phyloP scores from a whole-genome alignment of 108 stramenopile species.

The Skeletonema menzelii region DNA sequence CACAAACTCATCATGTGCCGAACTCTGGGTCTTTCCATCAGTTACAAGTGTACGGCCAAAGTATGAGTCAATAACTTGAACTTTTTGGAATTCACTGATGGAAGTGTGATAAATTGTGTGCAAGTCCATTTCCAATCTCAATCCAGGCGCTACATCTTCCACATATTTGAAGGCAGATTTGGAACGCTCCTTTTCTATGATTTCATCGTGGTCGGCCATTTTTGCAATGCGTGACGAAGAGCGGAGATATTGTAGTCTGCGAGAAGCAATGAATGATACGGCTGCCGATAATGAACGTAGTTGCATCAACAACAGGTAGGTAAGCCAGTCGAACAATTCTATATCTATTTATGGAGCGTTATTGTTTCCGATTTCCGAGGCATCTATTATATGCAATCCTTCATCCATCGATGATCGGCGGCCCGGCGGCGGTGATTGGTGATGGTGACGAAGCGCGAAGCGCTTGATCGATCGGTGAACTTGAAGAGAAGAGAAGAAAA shows the following conservation, averaged over 20 bases:
- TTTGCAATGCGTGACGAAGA: background rate
- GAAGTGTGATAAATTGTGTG: constrained; percentile 47
- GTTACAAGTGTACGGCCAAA: constrained; percentile 79
- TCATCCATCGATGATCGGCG: too few species aligned
- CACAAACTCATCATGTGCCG: constrained; percentile 83
- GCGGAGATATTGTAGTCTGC: background rate
- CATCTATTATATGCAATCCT: too few species aligned
- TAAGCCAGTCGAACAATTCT: too few species aligned
- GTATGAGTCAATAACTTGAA: constrained; percentile 44
- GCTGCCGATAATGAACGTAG: background rate
- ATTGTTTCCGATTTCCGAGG: too few species aligned
- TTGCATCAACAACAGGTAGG: background rate
- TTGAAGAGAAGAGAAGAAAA: too few species aligned
- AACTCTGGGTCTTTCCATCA: constrained; percentile 90
- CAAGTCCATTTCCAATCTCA: constrained; percentile 54
- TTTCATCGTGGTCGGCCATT: background rate
- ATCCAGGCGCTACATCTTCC: constrained; percentile 59
- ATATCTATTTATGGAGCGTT: too few species aligned
- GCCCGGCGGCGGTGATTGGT: too few species aligned
- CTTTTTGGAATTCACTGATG: constrained; percentile 44
- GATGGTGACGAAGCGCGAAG: too few species aligned
- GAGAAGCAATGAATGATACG: background rate
- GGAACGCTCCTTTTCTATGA: constrained; percentile 36
- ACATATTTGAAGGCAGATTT: constrained; percentile 59
- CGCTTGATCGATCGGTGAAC: too few species aligned